Percentiles rank a stretch among this genome's conserved stretches.
Conservation (phyloP, 1,284 basidiomycete species). For the Lentinus polychrous region DNA sequence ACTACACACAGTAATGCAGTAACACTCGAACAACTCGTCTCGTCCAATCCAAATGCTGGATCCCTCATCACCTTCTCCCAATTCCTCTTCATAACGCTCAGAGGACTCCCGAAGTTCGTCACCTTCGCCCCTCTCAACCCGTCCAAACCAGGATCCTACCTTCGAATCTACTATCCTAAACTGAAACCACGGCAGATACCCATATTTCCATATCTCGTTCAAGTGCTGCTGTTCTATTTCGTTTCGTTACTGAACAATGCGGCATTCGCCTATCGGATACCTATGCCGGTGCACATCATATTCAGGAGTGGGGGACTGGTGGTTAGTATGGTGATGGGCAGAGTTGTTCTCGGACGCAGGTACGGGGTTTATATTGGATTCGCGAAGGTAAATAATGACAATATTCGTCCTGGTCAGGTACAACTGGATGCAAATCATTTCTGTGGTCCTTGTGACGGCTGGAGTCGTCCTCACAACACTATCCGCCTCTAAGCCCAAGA, state of each 20-base stretch:
- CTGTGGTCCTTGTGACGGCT: constrained; percentile 73
- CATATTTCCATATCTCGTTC: constrained; percentile 67
- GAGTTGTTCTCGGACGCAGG: constrained; percentile 52
- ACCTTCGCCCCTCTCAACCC: constrained; percentile 17
- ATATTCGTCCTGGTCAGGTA: constrained; percentile 41
- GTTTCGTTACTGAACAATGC: constrained; percentile 87
- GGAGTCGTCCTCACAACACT: constrained; percentile 85
- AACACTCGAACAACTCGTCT: constrained; percentile 61
- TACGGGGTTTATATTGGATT: too few species aligned
- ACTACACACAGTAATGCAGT: constrained; percentile 53
- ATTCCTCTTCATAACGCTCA: constrained; percentile 69
- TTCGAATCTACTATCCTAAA: constrained; percentile 23
- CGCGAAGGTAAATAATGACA: too few species aligned
- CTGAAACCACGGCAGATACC: constrained; percentile 67
- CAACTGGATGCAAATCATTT: constrained; percentile 55
- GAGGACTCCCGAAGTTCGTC: constrained; percentile 58
- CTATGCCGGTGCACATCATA: constrained; percentile 92
- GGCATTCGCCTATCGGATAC: constrained; percentile 82
- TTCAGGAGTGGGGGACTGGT: constrained; percentile 88
- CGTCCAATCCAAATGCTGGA: constrained; percentile 57
- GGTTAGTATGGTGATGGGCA: constrained; percentile 75
- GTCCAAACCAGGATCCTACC: too few species aligned
- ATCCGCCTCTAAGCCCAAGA: constrained; percentile 44
- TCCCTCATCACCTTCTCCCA: constrained; percentile 83
- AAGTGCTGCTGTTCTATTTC: constrained; percentile 78